A percentile compares a stretch with the other conserved stretches of the same genome.
phyloP scores from a whole-genome alignment of 495 filamentous ascomycete species.

The Astrocystis sublimbata region DNA sequence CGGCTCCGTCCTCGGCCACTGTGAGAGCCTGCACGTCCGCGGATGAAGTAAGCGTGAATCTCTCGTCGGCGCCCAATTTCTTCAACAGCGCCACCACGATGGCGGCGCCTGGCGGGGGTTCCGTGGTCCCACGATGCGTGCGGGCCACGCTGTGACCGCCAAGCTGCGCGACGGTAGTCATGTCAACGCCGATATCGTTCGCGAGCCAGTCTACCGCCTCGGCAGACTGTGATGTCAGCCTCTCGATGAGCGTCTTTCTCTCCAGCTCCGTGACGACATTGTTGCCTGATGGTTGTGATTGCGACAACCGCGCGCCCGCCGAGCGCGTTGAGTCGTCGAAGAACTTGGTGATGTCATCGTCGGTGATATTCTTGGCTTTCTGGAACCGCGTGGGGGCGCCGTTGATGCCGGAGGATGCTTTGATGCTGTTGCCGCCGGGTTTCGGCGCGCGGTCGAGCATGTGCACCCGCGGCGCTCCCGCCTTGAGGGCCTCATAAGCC shows the following conservation, averaged over 20 bases:
- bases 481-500: constrained; percentile 47
- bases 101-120: constrained; percentile 53
- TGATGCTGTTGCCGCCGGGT: constrained; percentile 64
- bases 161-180: constrained; percentile 54
- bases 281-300: background rate
- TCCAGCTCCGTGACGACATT: constrained; percentile 13
- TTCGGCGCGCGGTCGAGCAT: constrained; percentile 57
- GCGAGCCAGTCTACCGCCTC: constrained; percentile 54
- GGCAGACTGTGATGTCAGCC: constrained; percentile 41
- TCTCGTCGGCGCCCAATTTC: constrained; percentile 38
- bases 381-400: constrained; percentile 57
- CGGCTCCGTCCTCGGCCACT: constrained; percentile 22
- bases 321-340: constrained; percentile 56
- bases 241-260: constrained; percentile 45
- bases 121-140: constrained; percentile 56
- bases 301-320: constrained; percentile 36
- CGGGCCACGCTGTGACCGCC: constrained; percentile 54
- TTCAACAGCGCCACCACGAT: constrained; percentile 54
- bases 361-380: constrained; percentile 21
- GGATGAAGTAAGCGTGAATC: constrained; percentile 48
- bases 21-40: constrained; percentile 50
- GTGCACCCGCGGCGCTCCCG: constrained; percentile 46
- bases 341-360: constrained; percentile 33
- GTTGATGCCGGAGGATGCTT: constrained; percentile 65
- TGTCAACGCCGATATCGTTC: constrained; percentile 52